Evolutionary conservation across 768 basidiomycete species (phyloP).

Genomic region (Hericium coralloides): DNA sequence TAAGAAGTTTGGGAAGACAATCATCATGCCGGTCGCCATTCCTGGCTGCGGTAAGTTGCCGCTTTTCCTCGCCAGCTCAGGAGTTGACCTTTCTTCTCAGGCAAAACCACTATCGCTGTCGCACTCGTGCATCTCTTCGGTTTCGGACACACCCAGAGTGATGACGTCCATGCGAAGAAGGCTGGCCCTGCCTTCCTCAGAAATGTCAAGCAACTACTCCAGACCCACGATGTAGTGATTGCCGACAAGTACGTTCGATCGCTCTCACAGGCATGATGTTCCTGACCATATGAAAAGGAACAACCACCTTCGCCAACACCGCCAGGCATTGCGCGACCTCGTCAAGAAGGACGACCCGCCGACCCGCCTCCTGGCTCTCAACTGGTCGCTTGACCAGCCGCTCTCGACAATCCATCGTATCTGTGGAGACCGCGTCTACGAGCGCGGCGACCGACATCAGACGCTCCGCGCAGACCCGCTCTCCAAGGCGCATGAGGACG

Average conservation of each 20-base stretch:
- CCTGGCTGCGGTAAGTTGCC: slow-evolving; percentile 79
- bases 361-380: slow-evolving; percentile 70
- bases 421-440: slow-evolving; percentile 64
- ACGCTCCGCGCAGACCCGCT: slow-evolving; percentile 52
- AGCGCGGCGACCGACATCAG: slow-evolving; percentile 82
- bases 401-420: slow-evolving; percentile 60
- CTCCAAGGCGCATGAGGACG: slow-evolving; percentile 57
- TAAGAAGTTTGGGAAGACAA: slow-evolving; percentile 52
- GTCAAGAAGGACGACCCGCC: slow-evolving; percentile 35
- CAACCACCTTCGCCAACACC: slow-evolving; percentile 81
- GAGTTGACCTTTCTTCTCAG: slow-evolving; percentile 29
- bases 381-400: slow-evolving; percentile 60
- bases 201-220: slow-evolving; percentile 58
- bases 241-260: slow-evolving; percentile 70
- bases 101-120: slow-evolving; percentile 81
- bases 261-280: not conserved
- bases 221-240: slow-evolving; percentile 68
- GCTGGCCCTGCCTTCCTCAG: slow-evolving; percentile 58
- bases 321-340: slow-evolving; percentile 55
- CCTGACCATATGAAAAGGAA: slow-evolving; percentile 40
- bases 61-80: not conserved
- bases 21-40: slow-evolving; percentile 83
- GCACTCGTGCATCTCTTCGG: slow-evolving; percentile 74
- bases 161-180: slow-evolving; percentile 78
- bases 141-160: slow-evolving; percentile 90